phyloP scores from a whole-genome alignment of 2,329 filamentous ascomycete species.

The Beauveria brongniartii region DNA sequence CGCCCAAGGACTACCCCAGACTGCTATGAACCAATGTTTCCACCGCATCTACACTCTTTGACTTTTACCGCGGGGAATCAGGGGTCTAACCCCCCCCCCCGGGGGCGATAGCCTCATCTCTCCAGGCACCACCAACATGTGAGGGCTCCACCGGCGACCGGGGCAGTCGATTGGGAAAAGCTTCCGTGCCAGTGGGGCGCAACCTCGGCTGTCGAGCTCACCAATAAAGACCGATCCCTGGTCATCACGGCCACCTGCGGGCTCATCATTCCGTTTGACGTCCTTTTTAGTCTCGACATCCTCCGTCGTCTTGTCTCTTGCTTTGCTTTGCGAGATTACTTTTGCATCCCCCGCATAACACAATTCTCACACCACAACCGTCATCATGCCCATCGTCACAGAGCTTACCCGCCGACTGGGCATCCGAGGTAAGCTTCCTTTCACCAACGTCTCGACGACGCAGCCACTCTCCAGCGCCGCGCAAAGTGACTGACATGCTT shows the following conservation, averaged over 20 bases:
- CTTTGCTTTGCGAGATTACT: neutral
- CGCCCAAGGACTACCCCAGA: too few species aligned
- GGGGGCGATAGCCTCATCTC: constrained; percentile 3
- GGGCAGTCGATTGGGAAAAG: neutral
- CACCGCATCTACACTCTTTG: too few species aligned
- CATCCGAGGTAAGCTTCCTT: constrained; percentile 35
- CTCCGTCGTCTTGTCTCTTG: neutral
- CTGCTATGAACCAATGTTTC: too few species aligned
- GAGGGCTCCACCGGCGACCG: constrained; percentile 2
- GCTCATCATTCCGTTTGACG: neutral
- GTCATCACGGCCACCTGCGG: neutral
- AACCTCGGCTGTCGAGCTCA: constrained; percentile 5
- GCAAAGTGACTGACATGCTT: neutral
- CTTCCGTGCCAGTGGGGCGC: constrained; percentile 1
- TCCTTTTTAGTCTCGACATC: neutral
- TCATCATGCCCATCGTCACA: constrained; percentile 48
- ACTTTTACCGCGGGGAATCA: neutral
- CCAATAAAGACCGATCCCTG: constrained; percentile 11
- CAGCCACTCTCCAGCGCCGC: neutral
- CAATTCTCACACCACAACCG: neutral
- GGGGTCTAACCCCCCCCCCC: neutral
- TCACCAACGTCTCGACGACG: neutral
- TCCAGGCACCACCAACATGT: neutral
- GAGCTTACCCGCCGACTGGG: constrained; percentile 50
- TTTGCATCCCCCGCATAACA: too few species aligned